These are phyloP conservation scores for Daldinia grandis DNA, from an alignment of 495 filamentous ascomycete genomes.

Conservation along the genomic window DNA sequence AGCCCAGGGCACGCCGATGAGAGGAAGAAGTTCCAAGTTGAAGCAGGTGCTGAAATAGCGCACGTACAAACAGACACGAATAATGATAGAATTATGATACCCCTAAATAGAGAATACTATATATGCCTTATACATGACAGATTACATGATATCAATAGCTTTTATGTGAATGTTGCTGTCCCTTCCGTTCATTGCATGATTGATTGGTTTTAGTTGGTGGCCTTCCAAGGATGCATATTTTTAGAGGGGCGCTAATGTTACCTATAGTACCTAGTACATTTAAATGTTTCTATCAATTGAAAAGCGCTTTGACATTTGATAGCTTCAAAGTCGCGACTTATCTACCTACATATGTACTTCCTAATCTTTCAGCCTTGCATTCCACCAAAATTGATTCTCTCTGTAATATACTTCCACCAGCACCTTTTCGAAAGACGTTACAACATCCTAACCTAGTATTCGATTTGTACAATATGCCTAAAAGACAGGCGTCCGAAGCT, in stretches of 20 bases:
- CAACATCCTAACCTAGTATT: background rate
- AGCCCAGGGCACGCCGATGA: slow-evolving; percentile 48
- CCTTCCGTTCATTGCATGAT: background rate
- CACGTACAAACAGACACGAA: background rate
- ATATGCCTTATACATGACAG: background rate
- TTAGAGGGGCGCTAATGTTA: background rate
- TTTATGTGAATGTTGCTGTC: background rate
- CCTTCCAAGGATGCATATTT: background rate
- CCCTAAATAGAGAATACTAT: slow-evolving; percentile 16
- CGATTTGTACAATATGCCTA: slow-evolving; percentile 64
- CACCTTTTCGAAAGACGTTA: background rate
- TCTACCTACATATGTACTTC: slow-evolving; percentile 12
- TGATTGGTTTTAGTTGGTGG: background rate
- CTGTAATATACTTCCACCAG: background rate
- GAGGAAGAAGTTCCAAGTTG: slow-evolving; percentile 44
- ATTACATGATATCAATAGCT: background rate
- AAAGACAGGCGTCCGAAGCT: slow-evolving; percentile 78
- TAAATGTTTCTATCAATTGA: slow-evolving; percentile 1
- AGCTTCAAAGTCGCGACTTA: slow-evolving; percentile 34
- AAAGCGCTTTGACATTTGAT: slow-evolving; percentile 32
- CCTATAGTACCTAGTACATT: no score
- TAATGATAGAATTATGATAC: slow-evolving; percentile 34
- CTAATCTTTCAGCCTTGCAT: slow-evolving; percentile 11
- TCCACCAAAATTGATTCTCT: background rate
- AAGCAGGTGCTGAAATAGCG: slow-evolving; percentile 40